Conservation (phyloP, 108 stramenopile species). For the Cyclotella atomus region DNA sequence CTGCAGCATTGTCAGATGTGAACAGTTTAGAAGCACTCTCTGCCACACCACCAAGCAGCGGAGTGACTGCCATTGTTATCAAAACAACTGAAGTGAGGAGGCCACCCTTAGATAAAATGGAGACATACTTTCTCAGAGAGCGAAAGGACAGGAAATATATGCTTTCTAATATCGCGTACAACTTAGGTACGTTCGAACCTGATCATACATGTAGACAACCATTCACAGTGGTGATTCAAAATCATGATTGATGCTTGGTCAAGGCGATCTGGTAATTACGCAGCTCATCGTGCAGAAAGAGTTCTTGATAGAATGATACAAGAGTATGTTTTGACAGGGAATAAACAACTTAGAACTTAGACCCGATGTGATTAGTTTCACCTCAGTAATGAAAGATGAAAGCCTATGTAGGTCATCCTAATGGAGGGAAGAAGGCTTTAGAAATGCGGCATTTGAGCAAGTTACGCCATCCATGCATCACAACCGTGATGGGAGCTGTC, state of each 20-base stretch:
- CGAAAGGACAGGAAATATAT: conserved; percentile 76
- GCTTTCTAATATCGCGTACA: conserved; percentile 72
- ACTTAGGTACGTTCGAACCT: not conserved
- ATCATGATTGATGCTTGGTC: conserved; percentile 54
- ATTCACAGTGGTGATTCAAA: not conserved
- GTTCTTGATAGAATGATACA: conserved; percentile 36
- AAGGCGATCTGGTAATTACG: conserved; percentile 32
- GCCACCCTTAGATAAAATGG: conserved; percentile 56
- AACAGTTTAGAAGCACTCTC: conserved; percentile 41
- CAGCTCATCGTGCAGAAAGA: conserved; percentile 38
- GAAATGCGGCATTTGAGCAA: conserved; percentile 68
- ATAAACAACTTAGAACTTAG: conserved; percentile 19
- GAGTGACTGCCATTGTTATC: conserved; percentile 80
- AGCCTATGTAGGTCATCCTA: conserved; percentile 36
- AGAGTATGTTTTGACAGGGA: conserved; percentile 30
- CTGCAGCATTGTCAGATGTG: not conserved
- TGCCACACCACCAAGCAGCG: conserved; percentile 68
- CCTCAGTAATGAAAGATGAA: conserved; percentile 50
- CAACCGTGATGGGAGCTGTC: conserved; percentile 62
- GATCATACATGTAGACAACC: no score
- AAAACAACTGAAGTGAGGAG: conserved; percentile 70
- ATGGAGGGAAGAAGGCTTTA: conserved; percentile 43
- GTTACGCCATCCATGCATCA: conserved; percentile 72
- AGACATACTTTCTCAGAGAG: conserved; percentile 66
- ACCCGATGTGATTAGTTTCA: conserved; percentile 54